phyloP scores from a whole-genome alignment of 176 grass and related monocot species.

The Triticum aestivum region IWGSC_CS_RefSeq_v2.1 NC_057806.1:648542269-648542768 shows the following conservation, averaged over 20 bases:
- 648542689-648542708: too few relatives aligned
- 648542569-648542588: neutral
- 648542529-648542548: conserved; percentile 23
- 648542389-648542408: too few relatives aligned
- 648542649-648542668: conserved; percentile 21
- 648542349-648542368: too few relatives aligned
- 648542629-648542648: conserved; percentile 27
- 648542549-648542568: conserved; percentile 5
- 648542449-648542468: too few relatives aligned
- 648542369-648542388: too few relatives aligned
- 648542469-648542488: neutral
- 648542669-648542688: neutral
- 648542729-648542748: too few relatives aligned
- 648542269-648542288: too few relatives aligned
- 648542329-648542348: too few relatives aligned
- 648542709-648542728: too few relatives aligned
- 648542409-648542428: neutral
- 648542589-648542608: neutral
- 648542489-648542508: neutral
- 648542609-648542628: neutral
- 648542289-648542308: too few relatives aligned
- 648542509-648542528: neutral
- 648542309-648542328: too few relatives aligned
- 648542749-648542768: too few relatives aligned
- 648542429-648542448: neutral